Conservation (phyloP, 345 rosid genomes). For the Psidium friedrichsthalianum region DNA sequence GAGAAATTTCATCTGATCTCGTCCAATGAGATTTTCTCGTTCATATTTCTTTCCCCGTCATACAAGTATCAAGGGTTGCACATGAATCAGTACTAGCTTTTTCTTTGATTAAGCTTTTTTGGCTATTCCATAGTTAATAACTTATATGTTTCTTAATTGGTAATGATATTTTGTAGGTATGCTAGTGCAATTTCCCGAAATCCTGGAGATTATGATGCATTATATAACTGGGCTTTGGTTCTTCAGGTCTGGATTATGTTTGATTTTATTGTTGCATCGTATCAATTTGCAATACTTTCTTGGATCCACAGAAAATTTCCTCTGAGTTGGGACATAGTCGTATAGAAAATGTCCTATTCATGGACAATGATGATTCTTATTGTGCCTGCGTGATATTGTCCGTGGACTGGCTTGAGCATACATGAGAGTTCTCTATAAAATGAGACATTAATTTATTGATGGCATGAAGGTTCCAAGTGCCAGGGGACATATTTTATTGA, state of each 20-base stretch:
- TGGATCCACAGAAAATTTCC: background rate
- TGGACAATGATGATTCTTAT: background rate
- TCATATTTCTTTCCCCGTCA: background rate
- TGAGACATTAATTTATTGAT: background rate
- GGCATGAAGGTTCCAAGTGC: background rate
- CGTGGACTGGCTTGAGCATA: background rate
- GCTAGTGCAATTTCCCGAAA: slow-evolving; percentile 82
- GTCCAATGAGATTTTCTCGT: background rate
- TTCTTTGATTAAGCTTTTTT: background rate
- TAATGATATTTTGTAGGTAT: slow-evolving; percentile 41
- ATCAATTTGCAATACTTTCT: background rate
- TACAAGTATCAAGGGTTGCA: background rate
- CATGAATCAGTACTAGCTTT: background rate
- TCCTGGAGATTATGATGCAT: slow-evolving; percentile 92
- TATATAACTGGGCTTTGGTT: slow-evolving; percentile 98
- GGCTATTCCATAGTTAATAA: background rate
- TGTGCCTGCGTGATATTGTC: background rate
- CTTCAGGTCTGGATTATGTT: slow-evolving; percentile 61
- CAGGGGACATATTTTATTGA: background rate
- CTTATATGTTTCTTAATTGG: background rate
- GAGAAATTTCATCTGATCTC: background rate
- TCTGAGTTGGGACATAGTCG: background rate
- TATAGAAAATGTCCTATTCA: background rate
- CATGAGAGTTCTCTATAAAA: background rate
- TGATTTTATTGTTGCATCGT: background rate